Conservation (phyloP, 2,329 filamentous ascomycete species). For the Apiospora hydei region DNA sequence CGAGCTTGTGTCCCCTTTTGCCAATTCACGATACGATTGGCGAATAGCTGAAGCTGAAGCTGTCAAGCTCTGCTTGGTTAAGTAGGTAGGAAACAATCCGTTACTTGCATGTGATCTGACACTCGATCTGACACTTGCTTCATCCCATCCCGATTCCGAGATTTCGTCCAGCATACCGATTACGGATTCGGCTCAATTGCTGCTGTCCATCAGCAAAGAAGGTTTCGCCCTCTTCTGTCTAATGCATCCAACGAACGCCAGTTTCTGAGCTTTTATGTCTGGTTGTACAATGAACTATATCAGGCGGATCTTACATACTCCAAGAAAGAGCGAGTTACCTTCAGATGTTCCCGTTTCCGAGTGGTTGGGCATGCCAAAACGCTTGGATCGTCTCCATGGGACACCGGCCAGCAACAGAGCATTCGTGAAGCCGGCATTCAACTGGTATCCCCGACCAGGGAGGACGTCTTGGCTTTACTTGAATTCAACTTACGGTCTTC, state of each 20-base stretch:
- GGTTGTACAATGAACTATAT: neutral
- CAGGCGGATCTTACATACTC: neutral
- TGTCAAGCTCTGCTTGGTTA: neutral
- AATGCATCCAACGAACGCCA: neutral
- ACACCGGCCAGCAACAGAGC: neutral
- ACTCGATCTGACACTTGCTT: neutral
- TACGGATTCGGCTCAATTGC: neutral
- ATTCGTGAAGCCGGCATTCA: neutral
- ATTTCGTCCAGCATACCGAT: neutral
- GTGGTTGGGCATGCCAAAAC: neutral
- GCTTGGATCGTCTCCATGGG: neutral
- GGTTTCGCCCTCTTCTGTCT: neutral
- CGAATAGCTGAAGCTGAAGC: neutral
- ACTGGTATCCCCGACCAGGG: neutral
- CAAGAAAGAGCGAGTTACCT: neutral
- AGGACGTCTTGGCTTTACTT: neutral
- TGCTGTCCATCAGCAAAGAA: neutral
- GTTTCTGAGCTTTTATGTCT: neutral
- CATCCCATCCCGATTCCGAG: neutral
- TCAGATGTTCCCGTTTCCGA: neutral
- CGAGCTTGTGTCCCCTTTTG: neutral
- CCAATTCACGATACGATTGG: neutral
- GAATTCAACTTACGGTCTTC: neutral
- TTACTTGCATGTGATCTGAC: too few relatives aligned
- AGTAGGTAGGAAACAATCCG: neutral